Evolutionary conservation across 208 protist genomes (phyloP).

Genomic region (Trypanosoma brucei): DNA sequence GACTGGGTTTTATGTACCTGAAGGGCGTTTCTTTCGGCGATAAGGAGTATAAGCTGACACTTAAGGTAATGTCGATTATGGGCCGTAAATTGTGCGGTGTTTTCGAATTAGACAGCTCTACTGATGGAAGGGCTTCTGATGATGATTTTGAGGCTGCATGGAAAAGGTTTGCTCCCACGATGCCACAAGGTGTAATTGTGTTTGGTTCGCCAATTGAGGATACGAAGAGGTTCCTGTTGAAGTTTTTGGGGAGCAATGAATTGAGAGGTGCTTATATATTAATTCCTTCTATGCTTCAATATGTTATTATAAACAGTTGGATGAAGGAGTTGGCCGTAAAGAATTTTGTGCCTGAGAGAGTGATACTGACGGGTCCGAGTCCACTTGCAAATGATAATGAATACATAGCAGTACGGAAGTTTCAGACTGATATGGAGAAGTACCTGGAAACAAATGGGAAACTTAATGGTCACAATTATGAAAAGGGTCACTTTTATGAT

Average conservation of each 20-base stretch:
- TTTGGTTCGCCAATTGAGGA: not conserved
- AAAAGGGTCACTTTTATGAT: too few species aligned
- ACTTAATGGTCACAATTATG: too few species aligned
- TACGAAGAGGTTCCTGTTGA: slow-evolving; percentile 1
- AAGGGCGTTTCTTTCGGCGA: slow-evolving; percentile 30
- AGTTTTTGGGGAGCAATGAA: slow-evolving; percentile 14
- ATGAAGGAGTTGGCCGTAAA: not conserved
- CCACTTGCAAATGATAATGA: slow-evolving; percentile 15
- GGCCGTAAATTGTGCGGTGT: not conserved
- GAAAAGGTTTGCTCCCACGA: slow-evolving; percentile 4
- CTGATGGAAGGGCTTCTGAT: not conserved
- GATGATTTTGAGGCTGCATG: slow-evolving; percentile 1
- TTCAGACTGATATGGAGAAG: slow-evolving; percentile 15
- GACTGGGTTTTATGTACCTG: slow-evolving; percentile 51
- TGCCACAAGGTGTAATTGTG: slow-evolving; percentile 8
- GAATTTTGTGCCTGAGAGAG: slow-evolving; percentile 6
- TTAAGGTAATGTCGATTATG: slow-evolving; percentile 7
- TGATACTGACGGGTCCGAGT: slow-evolving; percentile 20
- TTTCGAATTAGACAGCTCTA: slow-evolving; percentile 2
- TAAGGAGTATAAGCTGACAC: slow-evolving; percentile 15
- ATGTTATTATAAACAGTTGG: slow-evolving; percentile 6
- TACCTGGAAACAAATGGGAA: slow-evolving; percentile 14
- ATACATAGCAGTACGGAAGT: slow-evolving; percentile 17
- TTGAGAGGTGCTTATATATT: slow-evolving; percentile 3
- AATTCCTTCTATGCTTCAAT: not conserved